Percentiles rank a stretch among this genome's conserved stretches.
Evolutionary conservation across 371 early-diverging fungal species (phyloP).

Genomic region (Mortierella polycephala): DNA sequence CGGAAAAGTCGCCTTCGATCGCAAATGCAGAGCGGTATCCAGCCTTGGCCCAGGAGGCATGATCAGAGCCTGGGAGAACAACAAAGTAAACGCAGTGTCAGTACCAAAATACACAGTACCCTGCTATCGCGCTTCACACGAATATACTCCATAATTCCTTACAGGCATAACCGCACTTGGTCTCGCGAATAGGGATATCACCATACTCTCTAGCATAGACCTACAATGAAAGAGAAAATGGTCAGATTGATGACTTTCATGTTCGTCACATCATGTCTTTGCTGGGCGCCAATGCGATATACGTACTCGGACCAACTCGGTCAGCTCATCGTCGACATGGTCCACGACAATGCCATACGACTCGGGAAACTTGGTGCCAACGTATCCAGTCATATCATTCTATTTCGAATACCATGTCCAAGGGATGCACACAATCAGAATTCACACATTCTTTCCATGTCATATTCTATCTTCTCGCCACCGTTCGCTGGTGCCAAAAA

Average conservation of each 20-base stretch:
- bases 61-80: constrained; percentile 69
- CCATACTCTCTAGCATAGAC: constrained; percentile 55
- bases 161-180: constrained; percentile 80
- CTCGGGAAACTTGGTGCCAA: constrained; percentile 64
- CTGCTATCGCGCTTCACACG: not conserved
- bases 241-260: constrained; percentile 1
- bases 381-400: constrained; percentile 88
- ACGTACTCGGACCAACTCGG: constrained; percentile 66
- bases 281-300: constrained; percentile 44
- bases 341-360: constrained; percentile 89
- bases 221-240: constrained; percentile 16
- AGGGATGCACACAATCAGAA: no score
- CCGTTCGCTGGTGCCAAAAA: not conserved
- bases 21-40: constrained; percentile 89
- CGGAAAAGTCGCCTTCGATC: constrained; percentile 82
- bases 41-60: constrained; percentile 90
- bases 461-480: no score
- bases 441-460: no score
- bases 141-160: constrained; percentile 20
- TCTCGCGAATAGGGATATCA: constrained; percentile 62
- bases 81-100: not conserved
- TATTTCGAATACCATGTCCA: constrained; percentile 21
- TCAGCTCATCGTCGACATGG: constrained; percentile 77
- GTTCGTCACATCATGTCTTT: not conserved
- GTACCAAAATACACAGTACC: not conserved